Evolutionary conservation across 331 rosid species (phyloP), one percentile per base, ranked within the genome.

Genomic region (Malus hybrid): DNA sequence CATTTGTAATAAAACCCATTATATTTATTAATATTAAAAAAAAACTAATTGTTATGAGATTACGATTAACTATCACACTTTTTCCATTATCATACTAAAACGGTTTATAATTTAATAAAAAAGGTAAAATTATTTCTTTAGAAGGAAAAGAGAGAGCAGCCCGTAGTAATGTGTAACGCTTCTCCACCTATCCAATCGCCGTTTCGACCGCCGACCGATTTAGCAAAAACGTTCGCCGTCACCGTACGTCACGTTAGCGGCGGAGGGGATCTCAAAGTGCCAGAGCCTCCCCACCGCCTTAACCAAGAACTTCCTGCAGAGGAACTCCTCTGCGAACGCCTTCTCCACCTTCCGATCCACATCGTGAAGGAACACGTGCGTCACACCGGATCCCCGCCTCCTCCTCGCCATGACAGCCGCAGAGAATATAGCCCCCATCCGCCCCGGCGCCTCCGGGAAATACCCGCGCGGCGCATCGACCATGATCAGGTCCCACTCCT

Each of bases 401-500:
- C 83, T 73, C 73, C 99, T 82, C 1, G 93, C 96, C 97, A 92
- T 92, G 3, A 94, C 91, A 0, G 97, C 92, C 20, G 93, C 96
- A 1, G 96, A 91, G 79, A 78, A 94, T 31, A 94, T 93, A 11
- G 96, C 97, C 5, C 78, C 95, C 99, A 94, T 94, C 33, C 99
- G 11, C 1, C 97, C 99, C 1, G 97, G 99, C 1, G 96, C 96
- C 83, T 92, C 93, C 0, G 97, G 83, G 14, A 73, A 94, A 44
- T 94, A 94, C 1, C 97, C 99, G 1, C 76, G 60, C 0, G 99
- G 99, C 29, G 99, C 99, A 71, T 94, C 96, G 62, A 94, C 77
- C 99, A 94, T 94, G 28, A 94, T 92, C 48, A 92, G 69, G 63
- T 94, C 99, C 99, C 99, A 94, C 73, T 92, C 97, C 50, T 15